Percentiles rank a stretch among this genome's conserved stretches.
Conservation (phyloP, 495 filamentous ascomycete genomes). For the Clohesyomyces aquaticus region DNA sequence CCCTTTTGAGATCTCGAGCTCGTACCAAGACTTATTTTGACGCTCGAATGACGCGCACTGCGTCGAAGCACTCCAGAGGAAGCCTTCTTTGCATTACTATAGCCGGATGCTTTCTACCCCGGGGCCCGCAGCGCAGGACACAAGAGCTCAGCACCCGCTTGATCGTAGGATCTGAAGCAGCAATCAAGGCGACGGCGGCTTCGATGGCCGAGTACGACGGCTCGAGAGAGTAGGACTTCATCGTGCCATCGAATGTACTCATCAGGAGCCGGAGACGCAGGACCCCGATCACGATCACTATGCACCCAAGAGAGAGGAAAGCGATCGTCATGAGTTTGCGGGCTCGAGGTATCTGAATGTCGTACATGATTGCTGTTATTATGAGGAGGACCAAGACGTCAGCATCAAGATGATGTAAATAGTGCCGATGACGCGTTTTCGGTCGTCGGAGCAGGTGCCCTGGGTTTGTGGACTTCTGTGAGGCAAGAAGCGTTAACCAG, state of each 20-base stretch:
- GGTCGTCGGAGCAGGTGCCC: not conserved
- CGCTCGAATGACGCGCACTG: not conserved
- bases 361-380: not conserved
- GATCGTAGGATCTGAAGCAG: not conserved
- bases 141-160: not conserved
- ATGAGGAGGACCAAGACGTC: slow-evolving; percentile 1
- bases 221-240: not conserved
- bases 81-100: not conserved
- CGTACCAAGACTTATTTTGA: not conserved
- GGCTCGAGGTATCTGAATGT: not conserved
- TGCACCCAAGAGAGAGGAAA: not conserved
- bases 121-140: not conserved
- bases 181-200: not conserved
- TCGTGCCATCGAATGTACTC: not conserved
- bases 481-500: too few relatives aligned
- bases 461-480: not conserved
- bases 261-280: not conserved
- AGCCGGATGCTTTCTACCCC: not conserved
- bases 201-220: not conserved
- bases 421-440: not conserved
- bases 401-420: not conserved
- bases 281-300: not conserved
- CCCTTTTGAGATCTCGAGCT: not conserved
- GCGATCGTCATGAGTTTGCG: not conserved
- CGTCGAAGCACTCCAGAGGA: too few relatives aligned